A percentile compares a stretch with the other conserved stretches of the same genome.
phyloP scores from a whole-genome alignment of 306 rosid species.

The Rosa chinensis region DNA sequence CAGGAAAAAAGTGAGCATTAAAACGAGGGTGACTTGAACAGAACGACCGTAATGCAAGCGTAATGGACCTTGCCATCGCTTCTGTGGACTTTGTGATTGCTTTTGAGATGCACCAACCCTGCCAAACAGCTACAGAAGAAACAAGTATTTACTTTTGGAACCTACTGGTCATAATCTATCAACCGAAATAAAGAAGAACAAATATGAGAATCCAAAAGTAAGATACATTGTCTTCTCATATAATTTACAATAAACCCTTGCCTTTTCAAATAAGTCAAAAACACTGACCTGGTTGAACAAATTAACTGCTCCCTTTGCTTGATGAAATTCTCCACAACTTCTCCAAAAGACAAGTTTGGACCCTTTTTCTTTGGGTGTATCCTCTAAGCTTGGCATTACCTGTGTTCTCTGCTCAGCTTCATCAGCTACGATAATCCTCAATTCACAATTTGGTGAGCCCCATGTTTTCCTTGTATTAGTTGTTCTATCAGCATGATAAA shows the following conservation, averaged over 20 bases:
- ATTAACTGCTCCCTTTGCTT: slow-evolving; percentile 47
- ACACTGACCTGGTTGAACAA: slow-evolving; percentile 65
- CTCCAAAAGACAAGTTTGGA: slow-evolving; percentile 65
- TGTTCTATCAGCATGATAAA: slow-evolving; percentile 66
- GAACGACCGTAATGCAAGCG: slow-evolving; percentile 57
- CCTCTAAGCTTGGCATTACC: slow-evolving; percentile 32
- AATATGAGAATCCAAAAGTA: neutral
- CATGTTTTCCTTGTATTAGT: slow-evolving; percentile 67
- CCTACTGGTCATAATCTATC: neutral
- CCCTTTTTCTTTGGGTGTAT: slow-evolving; percentile 82
- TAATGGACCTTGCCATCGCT: slow-evolving; percentile 54
- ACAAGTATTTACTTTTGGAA: slow-evolving; percentile 1
- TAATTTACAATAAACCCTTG: slow-evolving; percentile 15
- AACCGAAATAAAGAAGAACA: neutral
- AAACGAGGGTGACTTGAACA: slow-evolving; percentile 67
- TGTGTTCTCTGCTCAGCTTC: slow-evolving; percentile 52
- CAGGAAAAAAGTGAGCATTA: slow-evolving; percentile 74
- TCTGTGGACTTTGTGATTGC: slow-evolving; percentile 54
- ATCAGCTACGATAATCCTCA: slow-evolving; percentile 64
- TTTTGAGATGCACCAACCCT: slow-evolving; percentile 47
- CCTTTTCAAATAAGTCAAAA: slow-evolving; percentile 17
- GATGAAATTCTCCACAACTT: slow-evolving; percentile 58
- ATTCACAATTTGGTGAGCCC: slow-evolving; percentile 57
- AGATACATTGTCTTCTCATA: neutral
- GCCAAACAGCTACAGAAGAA: slow-evolving; percentile 49